Percentiles rank a stretch among this genome's conserved stretches.
phyloP scores from a whole-genome alignment of 352 stramenopile species.

The Phytophthora foliorum region DNA sequence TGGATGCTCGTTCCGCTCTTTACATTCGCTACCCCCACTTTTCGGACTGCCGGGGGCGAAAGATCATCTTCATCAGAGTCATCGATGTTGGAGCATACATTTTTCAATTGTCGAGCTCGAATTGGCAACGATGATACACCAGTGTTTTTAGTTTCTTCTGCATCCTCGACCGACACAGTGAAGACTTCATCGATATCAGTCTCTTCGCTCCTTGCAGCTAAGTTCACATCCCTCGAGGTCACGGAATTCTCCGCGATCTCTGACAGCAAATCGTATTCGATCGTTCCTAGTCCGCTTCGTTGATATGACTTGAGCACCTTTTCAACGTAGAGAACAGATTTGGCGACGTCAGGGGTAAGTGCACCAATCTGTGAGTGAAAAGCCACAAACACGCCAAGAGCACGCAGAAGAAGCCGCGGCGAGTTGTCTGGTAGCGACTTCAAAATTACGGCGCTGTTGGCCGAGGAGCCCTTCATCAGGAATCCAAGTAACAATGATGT shows the following conservation, averaged over 20 bases:
- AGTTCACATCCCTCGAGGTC: not conserved
- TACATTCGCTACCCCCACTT: not conserved
- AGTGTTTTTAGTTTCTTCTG: constrained; percentile 1
- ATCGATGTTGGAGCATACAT: constrained; percentile 56
- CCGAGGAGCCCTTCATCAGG: constrained; percentile 64
- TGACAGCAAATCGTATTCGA: not conserved
- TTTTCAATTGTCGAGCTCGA: constrained; percentile 41
- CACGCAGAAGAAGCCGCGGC: constrained; percentile 57
- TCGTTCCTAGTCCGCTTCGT: not conserved
- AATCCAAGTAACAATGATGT: constrained; percentile 76
- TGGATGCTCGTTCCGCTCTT: not conserved
- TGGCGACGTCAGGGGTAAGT: constrained; percentile 68
- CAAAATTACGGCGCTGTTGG: constrained; percentile 51
- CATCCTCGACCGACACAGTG: constrained; percentile 12
- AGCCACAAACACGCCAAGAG: constrained; percentile 72
- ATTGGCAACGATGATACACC: constrained; percentile 30
- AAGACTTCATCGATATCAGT: constrained; percentile 5
- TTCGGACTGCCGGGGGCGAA: not conserved
- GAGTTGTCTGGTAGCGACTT: constrained; percentile 54
- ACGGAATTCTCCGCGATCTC: not conserved
- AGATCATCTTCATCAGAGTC: constrained; percentile 54
- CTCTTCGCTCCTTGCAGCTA: not conserved
- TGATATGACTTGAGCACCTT: constrained; percentile 58
- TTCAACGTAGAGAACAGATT: constrained; percentile 78
- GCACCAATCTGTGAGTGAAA: constrained; percentile 82